Conservation (phyloP, 1,284 basidiomycete genomes). For the Leccinum pachyderme region DNA sequence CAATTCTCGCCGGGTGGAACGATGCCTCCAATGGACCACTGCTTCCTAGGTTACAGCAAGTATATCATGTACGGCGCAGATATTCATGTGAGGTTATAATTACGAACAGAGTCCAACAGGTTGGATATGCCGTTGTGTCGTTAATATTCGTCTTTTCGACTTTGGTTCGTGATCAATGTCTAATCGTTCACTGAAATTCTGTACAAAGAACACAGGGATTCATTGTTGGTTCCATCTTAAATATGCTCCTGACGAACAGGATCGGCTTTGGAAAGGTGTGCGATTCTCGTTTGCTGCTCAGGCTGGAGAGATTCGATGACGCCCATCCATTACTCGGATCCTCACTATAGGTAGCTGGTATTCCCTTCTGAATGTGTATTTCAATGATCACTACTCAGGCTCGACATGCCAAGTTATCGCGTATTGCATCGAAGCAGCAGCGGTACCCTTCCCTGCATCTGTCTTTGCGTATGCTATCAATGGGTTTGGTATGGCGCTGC, state of each 20-base stretch:
- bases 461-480: slow-evolving; percentile 54
- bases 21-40: slow-evolving; percentile 23
- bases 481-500: slow-evolving; percentile 54
- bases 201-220: slow-evolving; percentile 15
- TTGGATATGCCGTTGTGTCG: slow-evolving; percentile 20
- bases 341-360: slow-evolving; percentile 7
- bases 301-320: neutral
- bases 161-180: slow-evolving; percentile 8
- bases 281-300: neutral
- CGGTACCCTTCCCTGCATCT: slow-evolving; percentile 61
- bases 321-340: slow-evolving; percentile 1
- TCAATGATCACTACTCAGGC: slow-evolving; percentile 19
- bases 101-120: slow-evolving; percentile 8
- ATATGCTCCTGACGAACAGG: slow-evolving; percentile 11
- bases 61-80: slow-evolving; percentile 15
- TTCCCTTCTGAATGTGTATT: neutral
- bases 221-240: slow-evolving; percentile 18
- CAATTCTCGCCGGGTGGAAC: slow-evolving; percentile 21
- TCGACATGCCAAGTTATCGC: slow-evolving; percentile 37
- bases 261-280: slow-evolving; percentile 24
- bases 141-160: slow-evolving; percentile 25
- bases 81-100: neutral
- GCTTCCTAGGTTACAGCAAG: slow-evolving; percentile 19
- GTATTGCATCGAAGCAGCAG: slow-evolving; percentile 52
- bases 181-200: neutral